Evolutionary conservation across 257 asterid species (phyloP).

Genomic region (Nicotiana undulata): DNA sequence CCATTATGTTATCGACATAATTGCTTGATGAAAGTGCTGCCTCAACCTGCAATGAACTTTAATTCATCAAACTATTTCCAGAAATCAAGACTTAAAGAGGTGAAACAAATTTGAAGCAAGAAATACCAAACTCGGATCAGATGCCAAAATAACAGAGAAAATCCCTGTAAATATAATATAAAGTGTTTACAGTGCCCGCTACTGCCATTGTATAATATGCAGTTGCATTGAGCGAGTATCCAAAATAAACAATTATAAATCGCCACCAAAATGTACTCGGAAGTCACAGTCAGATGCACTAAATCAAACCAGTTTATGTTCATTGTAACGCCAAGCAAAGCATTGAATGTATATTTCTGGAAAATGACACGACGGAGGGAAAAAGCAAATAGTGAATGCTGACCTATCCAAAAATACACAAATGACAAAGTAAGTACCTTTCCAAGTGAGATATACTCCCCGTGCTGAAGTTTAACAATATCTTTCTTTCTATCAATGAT

Average conservation of each 20-base stretch:
- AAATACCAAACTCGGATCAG: not conserved
- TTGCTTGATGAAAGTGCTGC: conserved; percentile 64
- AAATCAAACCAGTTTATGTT: not conserved
- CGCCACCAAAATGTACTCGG: not conserved
- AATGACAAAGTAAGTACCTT: conserved; percentile 36
- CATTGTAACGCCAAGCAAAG: not conserved
- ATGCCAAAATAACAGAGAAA: not conserved
- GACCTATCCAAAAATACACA: too few relatives aligned
- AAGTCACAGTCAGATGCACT: not conserved
- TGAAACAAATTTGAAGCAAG: not conserved
- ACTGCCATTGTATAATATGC: not conserved
- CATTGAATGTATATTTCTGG: not conserved
- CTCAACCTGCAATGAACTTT: conserved; percentile 47
- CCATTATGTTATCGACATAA: conserved; percentile 67
- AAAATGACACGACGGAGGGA: not conserved
- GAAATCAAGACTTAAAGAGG: not conserved
- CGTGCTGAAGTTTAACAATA: conserved; percentile 91
- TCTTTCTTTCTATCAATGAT: conserved; percentile 90
- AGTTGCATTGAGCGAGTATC: not conserved
- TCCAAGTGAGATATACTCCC: conserved; percentile 88
- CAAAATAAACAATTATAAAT: not conserved
- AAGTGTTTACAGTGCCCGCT: not conserved
- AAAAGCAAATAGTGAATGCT: not conserved
- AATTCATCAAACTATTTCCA: not conserved
- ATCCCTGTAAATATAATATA: not conserved